phyloP scores from a whole-genome alignment of 1,284 basidiomycete genomes.

The Malassezia slooffiae region DNA sequence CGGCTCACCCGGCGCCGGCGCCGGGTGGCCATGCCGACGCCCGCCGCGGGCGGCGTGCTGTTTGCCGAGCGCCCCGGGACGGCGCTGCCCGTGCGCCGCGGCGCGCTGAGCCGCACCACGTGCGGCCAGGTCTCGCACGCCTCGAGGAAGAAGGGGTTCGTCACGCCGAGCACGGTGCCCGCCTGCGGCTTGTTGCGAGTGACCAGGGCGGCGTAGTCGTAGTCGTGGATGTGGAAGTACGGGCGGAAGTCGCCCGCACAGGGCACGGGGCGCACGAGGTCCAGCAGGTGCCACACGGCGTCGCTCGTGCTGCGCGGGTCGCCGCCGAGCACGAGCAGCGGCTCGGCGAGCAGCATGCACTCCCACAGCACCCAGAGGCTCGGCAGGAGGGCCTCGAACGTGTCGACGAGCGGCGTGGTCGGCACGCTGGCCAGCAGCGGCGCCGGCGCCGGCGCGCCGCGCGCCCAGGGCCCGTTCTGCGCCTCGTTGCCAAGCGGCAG shows the following conservation, averaged over 20 bases:
- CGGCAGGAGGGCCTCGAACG: constrained; percentile 51
- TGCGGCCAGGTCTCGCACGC: constrained; percentile 88
- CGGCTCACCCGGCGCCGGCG: constrained; percentile 77
- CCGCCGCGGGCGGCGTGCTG: constrained; percentile 51
- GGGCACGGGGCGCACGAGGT: constrained; percentile 76
- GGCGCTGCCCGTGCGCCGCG: neutral
- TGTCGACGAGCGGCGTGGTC: constrained; percentile 49
- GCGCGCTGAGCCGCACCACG: constrained; percentile 54
- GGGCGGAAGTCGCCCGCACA: constrained; percentile 75
- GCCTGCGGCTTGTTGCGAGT: constrained; percentile 72
- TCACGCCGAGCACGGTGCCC: constrained; percentile 76
- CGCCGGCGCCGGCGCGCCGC: constrained; percentile 4
- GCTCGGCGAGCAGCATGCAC: constrained; percentile 62
- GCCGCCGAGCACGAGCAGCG: constrained; percentile 70
- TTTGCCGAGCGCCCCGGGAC: constrained; percentile 52
- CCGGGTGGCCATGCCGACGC: constrained; percentile 53
- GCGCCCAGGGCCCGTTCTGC: constrained; percentile 22
- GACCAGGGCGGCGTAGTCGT: constrained; percentile 64
- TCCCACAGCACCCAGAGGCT: constrained; percentile 65
- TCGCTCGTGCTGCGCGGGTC: constrained; percentile 79
- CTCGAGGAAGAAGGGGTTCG: constrained; percentile 84
- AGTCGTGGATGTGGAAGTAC: constrained; percentile 91
- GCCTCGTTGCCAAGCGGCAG: constrained; percentile 35
- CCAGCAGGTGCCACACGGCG: constrained; percentile 54
- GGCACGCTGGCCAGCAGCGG: constrained; percentile 62